These are phyloP conservation scores for Vigna trinervia DNA, from an alignment of 306 rosid genomes.

Conservation along the genomic window DNA sequence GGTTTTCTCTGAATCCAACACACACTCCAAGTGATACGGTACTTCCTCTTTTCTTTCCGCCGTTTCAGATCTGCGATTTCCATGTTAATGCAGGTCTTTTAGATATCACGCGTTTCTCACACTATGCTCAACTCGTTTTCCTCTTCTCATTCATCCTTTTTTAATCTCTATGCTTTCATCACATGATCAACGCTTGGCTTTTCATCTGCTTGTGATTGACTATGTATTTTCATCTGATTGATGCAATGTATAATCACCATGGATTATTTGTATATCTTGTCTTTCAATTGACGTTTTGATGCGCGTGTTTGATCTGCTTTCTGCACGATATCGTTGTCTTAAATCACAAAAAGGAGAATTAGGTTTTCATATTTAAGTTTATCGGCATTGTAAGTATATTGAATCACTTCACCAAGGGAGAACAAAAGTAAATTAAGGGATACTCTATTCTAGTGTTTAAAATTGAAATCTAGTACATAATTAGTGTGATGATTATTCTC, in stretches of 20 bases:
- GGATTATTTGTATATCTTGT: background rate
- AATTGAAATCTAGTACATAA: slow-evolving; percentile 2
- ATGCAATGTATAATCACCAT: background rate
- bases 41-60: background rate
- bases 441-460: background rate
- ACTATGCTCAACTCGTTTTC: slow-evolving; percentile 10
- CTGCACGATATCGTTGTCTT: background rate
- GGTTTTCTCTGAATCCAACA: slow-evolving; percentile 36
- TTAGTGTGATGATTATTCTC: background rate
- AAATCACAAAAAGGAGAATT: background rate
- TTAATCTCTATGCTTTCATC: background rate
- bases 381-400: background rate
- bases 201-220: background rate
- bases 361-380: background rate
- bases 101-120: background rate
- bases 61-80: slow-evolving; percentile 35
- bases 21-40: slow-evolving; percentile 20
- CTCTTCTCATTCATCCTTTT: background rate
- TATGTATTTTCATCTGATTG: background rate
- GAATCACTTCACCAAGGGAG: background rate
- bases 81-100: background rate
- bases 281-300: background rate
- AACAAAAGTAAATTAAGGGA: background rate
- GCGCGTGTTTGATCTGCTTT: background rate
- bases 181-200: background rate